Evolutionary conservation across 768 basidiomycete genomes (phyloP).

Genomic region (Gymnopilus dilepis): DNA sequence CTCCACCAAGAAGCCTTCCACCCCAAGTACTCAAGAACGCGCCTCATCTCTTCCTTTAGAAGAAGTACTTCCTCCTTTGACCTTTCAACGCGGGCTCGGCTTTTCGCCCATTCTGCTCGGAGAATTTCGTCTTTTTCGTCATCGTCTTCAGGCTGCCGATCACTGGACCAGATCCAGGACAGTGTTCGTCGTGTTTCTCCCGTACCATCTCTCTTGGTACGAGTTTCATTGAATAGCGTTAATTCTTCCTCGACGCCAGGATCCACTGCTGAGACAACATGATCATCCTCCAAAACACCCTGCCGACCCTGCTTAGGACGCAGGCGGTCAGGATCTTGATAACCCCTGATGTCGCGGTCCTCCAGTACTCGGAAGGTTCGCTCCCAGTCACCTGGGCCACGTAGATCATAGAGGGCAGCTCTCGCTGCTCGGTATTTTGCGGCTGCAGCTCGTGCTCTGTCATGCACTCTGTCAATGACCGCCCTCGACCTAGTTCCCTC

Average conservation of each 20-base stretch:
- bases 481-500: slow-evolving; percentile 10
- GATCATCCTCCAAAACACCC: slow-evolving; percentile 14
- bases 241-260: no score
- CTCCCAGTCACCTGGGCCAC: slow-evolving; percentile 12
- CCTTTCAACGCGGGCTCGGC: no score
- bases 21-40: slow-evolving; percentile 1
- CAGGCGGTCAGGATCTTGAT: slow-evolving; percentile 11
- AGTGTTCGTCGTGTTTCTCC: no score
- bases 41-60: slow-evolving; percentile 13
- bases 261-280: no score
- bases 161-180: background rate
- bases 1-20: background rate
- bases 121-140: slow-evolving; percentile 1
- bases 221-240: no score
- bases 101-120: slow-evolving; percentile 12
- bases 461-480: slow-evolving; percentile 16
- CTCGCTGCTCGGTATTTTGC: slow-evolving; percentile 18
- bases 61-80: slow-evolving; percentile 5
- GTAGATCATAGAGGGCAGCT: slow-evolving; percentile 8
- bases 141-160: background rate
- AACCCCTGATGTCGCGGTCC: slow-evolving; percentile 13
- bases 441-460: slow-evolving; percentile 3
- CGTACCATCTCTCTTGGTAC: no score
- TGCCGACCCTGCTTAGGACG: background rate
- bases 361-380: slow-evolving; percentile 2